These are phyloP conservation scores for Globisporangium nunn DNA, from an alignment of 352 stramenopile species.

Conservation along the genomic window DNA sequence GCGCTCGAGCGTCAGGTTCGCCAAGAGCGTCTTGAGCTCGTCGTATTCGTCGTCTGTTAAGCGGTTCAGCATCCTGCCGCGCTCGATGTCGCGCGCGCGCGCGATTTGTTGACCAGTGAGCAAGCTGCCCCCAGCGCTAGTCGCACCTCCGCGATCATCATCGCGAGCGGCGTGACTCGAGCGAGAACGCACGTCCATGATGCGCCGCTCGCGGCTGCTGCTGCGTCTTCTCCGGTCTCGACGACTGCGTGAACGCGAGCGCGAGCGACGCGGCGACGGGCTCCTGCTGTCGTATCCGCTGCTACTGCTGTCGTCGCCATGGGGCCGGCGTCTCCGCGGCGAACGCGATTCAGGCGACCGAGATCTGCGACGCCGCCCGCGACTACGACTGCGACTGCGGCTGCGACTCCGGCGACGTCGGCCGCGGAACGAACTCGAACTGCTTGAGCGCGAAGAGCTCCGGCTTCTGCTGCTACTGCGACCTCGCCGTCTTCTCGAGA, in stretches of 20 bases:
- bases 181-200: too few species aligned
- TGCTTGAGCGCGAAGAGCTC: background rate
- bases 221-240: constrained; percentile 1
- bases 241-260: constrained; percentile 6
- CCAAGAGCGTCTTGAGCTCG: constrained; percentile 38
- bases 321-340: constrained; percentile 10
- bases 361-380: constrained; percentile 16
- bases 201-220: constrained; percentile 1
- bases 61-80: constrained; percentile 44
- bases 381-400: constrained; percentile 17
- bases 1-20: constrained; percentile 47
- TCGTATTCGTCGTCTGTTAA: constrained; percentile 48
- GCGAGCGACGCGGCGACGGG: constrained; percentile 4
- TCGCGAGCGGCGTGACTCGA: background rate
- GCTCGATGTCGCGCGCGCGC: constrained; percentile 53
- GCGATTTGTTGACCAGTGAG: constrained; percentile 73
- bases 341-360: constrained; percentile 11
- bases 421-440: background rate
- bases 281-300: constrained; percentile 2
- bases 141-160: background rate
- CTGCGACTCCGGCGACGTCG: background rate
- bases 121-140: constrained; percentile 13
- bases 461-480: constrained; percentile 18
- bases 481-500: constrained; percentile 1
- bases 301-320: constrained; percentile 7